A percentile compares a stretch with the other conserved stretches of the same genome.
phyloP scores from a whole-genome alignment of 495 filamentous ascomycete species.

The Cercophora newfieldiana region DNA sequence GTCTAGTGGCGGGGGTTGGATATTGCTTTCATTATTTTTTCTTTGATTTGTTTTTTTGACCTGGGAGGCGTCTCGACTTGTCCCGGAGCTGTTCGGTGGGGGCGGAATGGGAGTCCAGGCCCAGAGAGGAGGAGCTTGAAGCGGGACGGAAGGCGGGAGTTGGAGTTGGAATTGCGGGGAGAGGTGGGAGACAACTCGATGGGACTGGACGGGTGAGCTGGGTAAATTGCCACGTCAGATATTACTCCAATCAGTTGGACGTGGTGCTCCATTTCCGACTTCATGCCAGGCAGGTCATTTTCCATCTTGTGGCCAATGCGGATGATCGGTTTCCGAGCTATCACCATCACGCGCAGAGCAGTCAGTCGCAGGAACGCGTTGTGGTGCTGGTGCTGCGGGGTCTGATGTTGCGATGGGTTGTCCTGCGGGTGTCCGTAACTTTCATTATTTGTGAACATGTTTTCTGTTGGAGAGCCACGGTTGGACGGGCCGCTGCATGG shows the following conservation, averaged over 20 bases:
- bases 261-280: constrained; percentile 9
- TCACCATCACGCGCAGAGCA: constrained; percentile 9
- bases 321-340: background rate
- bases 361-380: background rate
- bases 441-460: background rate
- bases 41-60: background rate
- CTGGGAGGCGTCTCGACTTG: background rate
- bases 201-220: constrained; percentile 17
- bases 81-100: background rate
- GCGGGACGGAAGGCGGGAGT: background rate
- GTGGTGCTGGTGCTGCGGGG: background rate
- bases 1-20: background rate
- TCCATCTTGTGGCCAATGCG: constrained; percentile 1
- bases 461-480: background rate
- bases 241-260: constrained; percentile 14
- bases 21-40: background rate
- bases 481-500: constrained; percentile 4
- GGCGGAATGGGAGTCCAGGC: background rate
- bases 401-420: background rate
- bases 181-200: background rate
- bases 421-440: background rate
- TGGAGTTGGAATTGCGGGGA: constrained; percentile 1
- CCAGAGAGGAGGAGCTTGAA: background rate
- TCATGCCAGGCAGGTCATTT: constrained; percentile 2
- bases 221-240: constrained; percentile 33